Conservation (phyloP, 305 asterid genomes). For the Solanum hybrid region DNA sequence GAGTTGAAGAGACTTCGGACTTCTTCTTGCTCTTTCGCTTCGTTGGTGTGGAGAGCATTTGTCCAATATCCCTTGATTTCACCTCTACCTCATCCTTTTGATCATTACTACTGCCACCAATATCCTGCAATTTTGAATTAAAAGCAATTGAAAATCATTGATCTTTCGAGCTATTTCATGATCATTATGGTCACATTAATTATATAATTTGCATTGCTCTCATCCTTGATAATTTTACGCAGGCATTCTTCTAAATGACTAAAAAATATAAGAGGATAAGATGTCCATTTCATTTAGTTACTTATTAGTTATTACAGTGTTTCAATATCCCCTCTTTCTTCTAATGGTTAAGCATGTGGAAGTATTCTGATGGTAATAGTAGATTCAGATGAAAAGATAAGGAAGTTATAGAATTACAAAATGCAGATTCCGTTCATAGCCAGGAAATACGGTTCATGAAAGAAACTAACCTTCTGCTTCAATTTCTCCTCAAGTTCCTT, state of each 20-base stretch:
- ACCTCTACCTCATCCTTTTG: slow-evolving; percentile 38
- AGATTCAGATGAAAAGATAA: background rate
- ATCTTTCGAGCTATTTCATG: background rate
- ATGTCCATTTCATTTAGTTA: background rate
- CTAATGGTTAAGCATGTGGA: background rate
- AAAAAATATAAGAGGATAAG: background rate
- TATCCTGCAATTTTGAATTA: slow-evolving; percentile 32
- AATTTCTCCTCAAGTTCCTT: slow-evolving; percentile 57
- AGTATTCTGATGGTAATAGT: background rate
- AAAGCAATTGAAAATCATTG: background rate
- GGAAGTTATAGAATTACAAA: background rate
- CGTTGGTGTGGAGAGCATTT: slow-evolving; percentile 32
- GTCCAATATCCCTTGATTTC: slow-evolving; percentile 54
- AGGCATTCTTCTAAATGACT: background rate
- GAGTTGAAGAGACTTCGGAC: slow-evolving; percentile 35
- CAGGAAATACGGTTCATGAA: background rate
- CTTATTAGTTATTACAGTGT: background rate
- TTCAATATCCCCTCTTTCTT: background rate
- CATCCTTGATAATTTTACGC: background rate
- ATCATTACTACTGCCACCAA: slow-evolving; percentile 23
- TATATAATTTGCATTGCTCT: background rate
- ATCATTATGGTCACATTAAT: background rate
- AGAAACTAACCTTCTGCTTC: slow-evolving; percentile 51
- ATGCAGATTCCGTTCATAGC: background rate
- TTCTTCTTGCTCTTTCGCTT: slow-evolving; percentile 74